phyloP scores from a whole-genome alignment of 2,329 filamentous ascomycete species.

The Fusarium vanettenii region DNA sequence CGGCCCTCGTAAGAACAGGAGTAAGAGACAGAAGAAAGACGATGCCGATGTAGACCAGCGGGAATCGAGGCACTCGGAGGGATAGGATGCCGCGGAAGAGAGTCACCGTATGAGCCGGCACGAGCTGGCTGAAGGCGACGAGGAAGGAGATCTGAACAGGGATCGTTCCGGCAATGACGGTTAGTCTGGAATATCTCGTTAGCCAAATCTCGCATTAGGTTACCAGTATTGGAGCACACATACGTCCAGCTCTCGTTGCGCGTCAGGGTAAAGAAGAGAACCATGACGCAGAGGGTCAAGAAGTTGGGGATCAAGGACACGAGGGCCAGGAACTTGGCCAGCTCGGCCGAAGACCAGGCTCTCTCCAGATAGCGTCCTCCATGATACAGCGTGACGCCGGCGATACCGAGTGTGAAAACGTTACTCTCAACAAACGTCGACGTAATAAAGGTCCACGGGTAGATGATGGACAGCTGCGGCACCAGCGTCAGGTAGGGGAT shows the following conservation, averaged over 20 bases:
- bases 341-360: slow-evolving; percentile 92
- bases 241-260: slow-evolving; percentile 76
- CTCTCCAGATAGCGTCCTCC: slow-evolving; percentile 95
- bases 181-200: slow-evolving; percentile 64
- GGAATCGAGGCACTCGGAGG: slow-evolving; percentile 81
- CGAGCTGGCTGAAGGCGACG: slow-evolving; percentile 96
- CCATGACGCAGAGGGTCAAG: slow-evolving; percentile 77
- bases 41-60: slow-evolving; percentile 79
- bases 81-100: slow-evolving; percentile 90
- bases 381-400: slow-evolving; percentile 84
- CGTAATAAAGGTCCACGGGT: slow-evolving; percentile 92
- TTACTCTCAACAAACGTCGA: slow-evolving; percentile 94
- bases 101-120: slow-evolving; percentile 96
- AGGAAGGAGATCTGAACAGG: slow-evolving; percentile 93
- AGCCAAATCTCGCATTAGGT: neutral
- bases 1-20: slow-evolving; percentile 73
- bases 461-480: slow-evolving; percentile 83
- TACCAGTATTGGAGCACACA: slow-evolving; percentile 49
- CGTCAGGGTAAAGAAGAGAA: slow-evolving; percentile 78
- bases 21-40: slow-evolving; percentile 73
- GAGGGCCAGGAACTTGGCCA: slow-evolving; percentile 88
- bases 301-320: slow-evolving; percentile 84
- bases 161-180: slow-evolving; percentile 88
- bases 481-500: slow-evolving; percentile 91
- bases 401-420: slow-evolving; percentile 84